phyloP scores from a whole-genome alignment of 2,329 filamentous ascomycete species.

The Akanthomyces uredinophilus region DNA sequence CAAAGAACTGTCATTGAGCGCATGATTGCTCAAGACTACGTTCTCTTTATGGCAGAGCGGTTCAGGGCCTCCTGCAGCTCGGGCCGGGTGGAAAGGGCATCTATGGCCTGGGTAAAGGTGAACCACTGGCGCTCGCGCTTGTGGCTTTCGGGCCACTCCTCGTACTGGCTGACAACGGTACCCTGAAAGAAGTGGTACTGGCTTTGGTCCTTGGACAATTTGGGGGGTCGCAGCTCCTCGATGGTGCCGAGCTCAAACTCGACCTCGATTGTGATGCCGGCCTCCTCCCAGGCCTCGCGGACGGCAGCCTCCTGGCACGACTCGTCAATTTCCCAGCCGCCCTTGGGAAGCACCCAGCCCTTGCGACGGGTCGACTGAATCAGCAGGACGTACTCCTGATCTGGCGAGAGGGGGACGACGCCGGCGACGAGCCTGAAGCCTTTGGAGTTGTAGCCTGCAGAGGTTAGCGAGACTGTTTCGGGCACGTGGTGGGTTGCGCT shows the following conservation, averaged over 20 bases:
- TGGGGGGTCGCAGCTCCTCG: slow-evolving; percentile 75
- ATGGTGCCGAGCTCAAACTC: slow-evolving; percentile 83
- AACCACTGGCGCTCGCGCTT: slow-evolving; percentile 92
- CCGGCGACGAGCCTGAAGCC: slow-evolving; percentile 94
- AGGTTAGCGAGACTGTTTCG: neutral
- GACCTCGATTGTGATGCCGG: slow-evolving; percentile 81
- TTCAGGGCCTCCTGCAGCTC: slow-evolving; percentile 86
- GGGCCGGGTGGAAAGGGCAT: slow-evolving; percentile 69
- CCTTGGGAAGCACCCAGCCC: slow-evolving; percentile 95
- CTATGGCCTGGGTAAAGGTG: slow-evolving; percentile 73
- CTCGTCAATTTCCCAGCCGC: slow-evolving; percentile 96
- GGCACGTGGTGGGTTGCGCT: slow-evolving; percentile 15
- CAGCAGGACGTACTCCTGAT: slow-evolving; percentile 83
- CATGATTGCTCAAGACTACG: neutral
- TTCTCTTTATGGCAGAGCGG: slow-evolving; percentile 63
- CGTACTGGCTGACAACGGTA: slow-evolving; percentile 78
- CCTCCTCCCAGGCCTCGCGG: slow-evolving; percentile 97
- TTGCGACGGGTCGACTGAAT: slow-evolving; percentile 89
- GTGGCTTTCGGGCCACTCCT: slow-evolving; percentile 88
- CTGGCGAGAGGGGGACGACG: slow-evolving; percentile 80
- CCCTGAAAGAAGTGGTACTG: slow-evolving; percentile 82
- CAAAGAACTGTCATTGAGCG: neutral
- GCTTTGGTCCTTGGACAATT: slow-evolving; percentile 58
- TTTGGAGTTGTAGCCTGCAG: slow-evolving; percentile 78
- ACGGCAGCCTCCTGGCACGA: slow-evolving; percentile 76